phyloP scores from a whole-genome alignment of 768 basidiomycete species.

The Xerocomus potaroensis region DNA sequence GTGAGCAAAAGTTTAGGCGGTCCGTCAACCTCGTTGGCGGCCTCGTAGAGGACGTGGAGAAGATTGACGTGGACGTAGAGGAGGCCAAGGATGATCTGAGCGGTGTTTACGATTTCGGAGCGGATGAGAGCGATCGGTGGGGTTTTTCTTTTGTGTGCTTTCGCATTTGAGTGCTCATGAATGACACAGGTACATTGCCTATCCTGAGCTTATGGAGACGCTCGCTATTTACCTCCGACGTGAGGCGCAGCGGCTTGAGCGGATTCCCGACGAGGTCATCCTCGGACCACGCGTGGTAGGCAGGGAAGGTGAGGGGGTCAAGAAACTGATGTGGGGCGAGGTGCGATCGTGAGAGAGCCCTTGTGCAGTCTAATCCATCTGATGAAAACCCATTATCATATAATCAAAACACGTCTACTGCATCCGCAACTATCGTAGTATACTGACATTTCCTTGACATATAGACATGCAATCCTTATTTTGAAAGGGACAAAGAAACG shows the following conservation, averaged over 20 bases:
- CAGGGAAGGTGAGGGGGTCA: slow-evolving; percentile 30
- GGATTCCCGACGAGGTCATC: slow-evolving; percentile 39
- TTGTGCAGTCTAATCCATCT: slow-evolving; percentile 1
- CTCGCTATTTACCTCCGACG: slow-evolving; percentile 66
- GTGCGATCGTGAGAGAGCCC: slow-evolving; percentile 14
- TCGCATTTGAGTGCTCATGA: not conserved
- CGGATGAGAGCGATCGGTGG: slow-evolving; percentile 41
- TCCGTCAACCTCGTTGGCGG: slow-evolving; percentile 71
- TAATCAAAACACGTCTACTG: slow-evolving; percentile 2
- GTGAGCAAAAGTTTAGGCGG: slow-evolving; percentile 43
- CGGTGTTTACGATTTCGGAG: slow-evolving; percentile 67
- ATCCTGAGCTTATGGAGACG: slow-evolving; percentile 70
- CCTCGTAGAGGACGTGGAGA: slow-evolving; percentile 54
- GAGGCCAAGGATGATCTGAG: slow-evolving; percentile 61
- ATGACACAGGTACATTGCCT: slow-evolving; percentile 65
- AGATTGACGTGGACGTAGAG: slow-evolving; percentile 54
- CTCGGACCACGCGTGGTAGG: slow-evolving; percentile 32
- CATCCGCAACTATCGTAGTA: slow-evolving; percentile 1
- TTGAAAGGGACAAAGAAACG: too few relatives aligned
- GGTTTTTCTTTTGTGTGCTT: not conserved
- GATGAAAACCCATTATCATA: not conserved
- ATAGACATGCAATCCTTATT: too few relatives aligned
- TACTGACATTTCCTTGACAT: not conserved
- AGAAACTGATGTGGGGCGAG: slow-evolving; percentile 28
- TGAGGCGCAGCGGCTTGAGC: slow-evolving; percentile 68